phyloP scores from a whole-genome alignment of 2,329 filamentous ascomycete species.

The Hypomyces rosellus region DNA sequence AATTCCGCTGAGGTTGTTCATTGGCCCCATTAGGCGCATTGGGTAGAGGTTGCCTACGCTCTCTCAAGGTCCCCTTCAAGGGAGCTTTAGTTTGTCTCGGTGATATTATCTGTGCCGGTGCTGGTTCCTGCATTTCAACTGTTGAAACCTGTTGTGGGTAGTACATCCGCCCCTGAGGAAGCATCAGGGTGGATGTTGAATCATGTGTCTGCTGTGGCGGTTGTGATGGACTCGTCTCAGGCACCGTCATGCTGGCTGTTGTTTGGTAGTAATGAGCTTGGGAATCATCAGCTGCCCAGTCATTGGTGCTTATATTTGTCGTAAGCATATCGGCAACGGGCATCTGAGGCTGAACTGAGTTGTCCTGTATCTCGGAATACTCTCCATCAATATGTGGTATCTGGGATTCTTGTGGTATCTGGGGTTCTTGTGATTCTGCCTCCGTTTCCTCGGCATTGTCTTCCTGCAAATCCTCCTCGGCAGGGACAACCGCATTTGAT shows the following conservation, averaged over 20 bases:
- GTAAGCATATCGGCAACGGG: conserved; percentile 24
- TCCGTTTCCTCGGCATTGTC: conserved; percentile 13
- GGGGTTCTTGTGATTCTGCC: conserved; percentile 3
- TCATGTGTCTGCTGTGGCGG: conserved; percentile 12
- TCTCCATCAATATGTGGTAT: conserved; percentile 14
- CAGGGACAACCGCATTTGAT: conserved; percentile 14
- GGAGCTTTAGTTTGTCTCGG: neutral
- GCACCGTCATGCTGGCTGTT: conserved; percentile 19
- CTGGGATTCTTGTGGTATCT: conserved; percentile 13
- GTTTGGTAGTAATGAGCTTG: conserved; percentile 24
- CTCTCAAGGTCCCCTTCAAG: neutral
- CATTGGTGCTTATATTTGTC: conserved; percentile 15
- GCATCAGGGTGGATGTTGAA: conserved; percentile 9
- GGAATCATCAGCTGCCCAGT: conserved; percentile 14
- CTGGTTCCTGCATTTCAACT: conserved; percentile 3
- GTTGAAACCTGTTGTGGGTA: conserved; percentile 12
- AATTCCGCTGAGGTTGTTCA: neutral
- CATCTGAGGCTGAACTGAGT: conserved; percentile 22
- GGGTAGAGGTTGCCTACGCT: neutral
- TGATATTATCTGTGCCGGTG: neutral
- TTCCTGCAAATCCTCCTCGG: conserved; percentile 16
- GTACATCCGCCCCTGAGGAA: conserved; percentile 16
- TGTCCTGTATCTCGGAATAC: conserved; percentile 7
- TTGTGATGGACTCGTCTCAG: conserved; percentile 18
- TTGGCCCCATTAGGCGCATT: neutral